Percentiles rank a stretch among this genome's conserved stretches.
phyloP scores from a whole-genome alignment of 768 basidiomycete genomes.

The Boletus huronensis region DNA sequence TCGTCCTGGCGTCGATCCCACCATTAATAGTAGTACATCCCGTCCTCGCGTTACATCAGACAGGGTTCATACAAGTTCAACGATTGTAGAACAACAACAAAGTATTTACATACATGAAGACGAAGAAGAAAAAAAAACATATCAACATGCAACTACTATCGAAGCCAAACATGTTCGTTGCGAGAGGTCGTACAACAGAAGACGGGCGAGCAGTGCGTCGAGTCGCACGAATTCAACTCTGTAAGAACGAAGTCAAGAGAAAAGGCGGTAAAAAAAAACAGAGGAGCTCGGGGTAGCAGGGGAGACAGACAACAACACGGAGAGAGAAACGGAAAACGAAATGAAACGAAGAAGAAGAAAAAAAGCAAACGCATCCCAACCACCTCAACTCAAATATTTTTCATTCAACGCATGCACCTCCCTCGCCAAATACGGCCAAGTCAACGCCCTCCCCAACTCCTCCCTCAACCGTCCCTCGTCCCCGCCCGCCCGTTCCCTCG shows the following conservation, averaged over 20 bases:
- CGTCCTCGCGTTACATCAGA: not conserved
- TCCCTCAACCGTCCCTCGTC: slow-evolving; percentile 48
- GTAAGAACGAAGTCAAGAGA: not conserved
- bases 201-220: not conserved
- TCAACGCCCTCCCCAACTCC: slow-evolving; percentile 66
- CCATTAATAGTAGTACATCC: no score
- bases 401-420: slow-evolving; percentile 86
- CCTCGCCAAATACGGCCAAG: slow-evolving; percentile 81
- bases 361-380: not conserved
- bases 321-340: not conserved
- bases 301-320: not conserved
- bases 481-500: slow-evolving; percentile 61
- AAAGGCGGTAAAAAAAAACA: no score
- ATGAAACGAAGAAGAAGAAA: not conserved
- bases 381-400: slow-evolving; percentile 58
- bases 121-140: no score
- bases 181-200: not conserved
- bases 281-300: no score
- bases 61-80: not conserved
- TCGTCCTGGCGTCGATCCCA: no score
- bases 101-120: not conserved
- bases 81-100: not conserved
- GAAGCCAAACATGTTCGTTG: not conserved
- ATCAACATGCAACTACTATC: not conserved
- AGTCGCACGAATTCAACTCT: not conserved